Percentiles rank a stretch among this genome's conserved stretches.
phyloP scores from a whole-genome alignment of 202 grass and related monocot genomes.

The Saccharum hybrid region DNA sequence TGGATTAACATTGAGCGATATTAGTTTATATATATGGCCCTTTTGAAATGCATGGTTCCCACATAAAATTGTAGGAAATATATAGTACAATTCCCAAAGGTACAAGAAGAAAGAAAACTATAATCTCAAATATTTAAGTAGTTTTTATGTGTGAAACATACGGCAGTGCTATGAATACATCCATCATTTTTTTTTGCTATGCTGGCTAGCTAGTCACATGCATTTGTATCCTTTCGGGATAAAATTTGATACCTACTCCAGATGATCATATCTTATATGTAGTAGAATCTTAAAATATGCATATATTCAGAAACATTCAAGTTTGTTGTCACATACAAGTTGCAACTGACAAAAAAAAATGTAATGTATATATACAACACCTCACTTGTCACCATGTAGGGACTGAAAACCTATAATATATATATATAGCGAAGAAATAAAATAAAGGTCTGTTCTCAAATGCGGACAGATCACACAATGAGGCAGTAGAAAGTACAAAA shows the following conservation, averaged over 20 bases:
- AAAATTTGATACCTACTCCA: slow-evolving; percentile 12
- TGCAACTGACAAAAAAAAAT: neutral
- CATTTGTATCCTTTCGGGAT: slow-evolving; percentile 45
- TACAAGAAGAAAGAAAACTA: neutral
- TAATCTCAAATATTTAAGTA: neutral
- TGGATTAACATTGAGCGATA: neutral
- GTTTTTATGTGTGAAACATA: neutral
- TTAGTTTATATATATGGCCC: neutral
- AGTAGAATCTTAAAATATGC: neutral
- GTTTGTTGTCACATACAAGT: neutral
- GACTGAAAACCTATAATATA: slow-evolving; percentile 16
- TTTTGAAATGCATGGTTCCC: neutral
- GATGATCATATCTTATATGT: neutral
- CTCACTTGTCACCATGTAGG: neutral
- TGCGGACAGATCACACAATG: slow-evolving; percentile 9
- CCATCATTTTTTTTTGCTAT: neutral
- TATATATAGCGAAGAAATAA: neutral
- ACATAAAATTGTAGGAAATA: neutral
- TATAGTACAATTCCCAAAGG: neutral
- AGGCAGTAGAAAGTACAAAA: slow-evolving; percentile 34
- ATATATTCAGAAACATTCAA: slow-evolving; percentile 20
- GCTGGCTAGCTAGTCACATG: slow-evolving; percentile 36
- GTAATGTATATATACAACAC: neutral
- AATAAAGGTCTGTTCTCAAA: neutral
- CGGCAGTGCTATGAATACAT: neutral